These are phyloP conservation scores for Grammothele lineata DNA, from an alignment of 768 basidiomycete species.

Conservation along the genomic window DNA sequence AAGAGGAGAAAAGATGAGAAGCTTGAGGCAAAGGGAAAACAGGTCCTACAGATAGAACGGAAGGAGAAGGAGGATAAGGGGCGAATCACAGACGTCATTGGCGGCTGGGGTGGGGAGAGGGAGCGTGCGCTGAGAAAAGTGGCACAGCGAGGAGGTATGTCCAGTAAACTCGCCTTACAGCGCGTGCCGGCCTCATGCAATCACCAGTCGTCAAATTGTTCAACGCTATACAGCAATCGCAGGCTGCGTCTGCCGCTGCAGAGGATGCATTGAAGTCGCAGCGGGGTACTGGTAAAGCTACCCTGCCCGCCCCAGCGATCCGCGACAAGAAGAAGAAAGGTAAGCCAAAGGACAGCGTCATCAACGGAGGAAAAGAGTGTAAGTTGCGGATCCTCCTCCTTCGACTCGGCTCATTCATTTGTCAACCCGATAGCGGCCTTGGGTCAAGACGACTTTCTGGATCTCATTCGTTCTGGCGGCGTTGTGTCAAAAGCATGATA, in stretches of 20 bases:
- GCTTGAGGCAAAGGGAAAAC: slow-evolving; percentile 67
- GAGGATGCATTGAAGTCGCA: slow-evolving; percentile 55
- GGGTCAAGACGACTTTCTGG: slow-evolving; percentile 73
- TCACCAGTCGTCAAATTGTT: slow-evolving; percentile 86
- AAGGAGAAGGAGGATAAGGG: slow-evolving; percentile 72
- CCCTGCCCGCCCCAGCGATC: slow-evolving; percentile 60
- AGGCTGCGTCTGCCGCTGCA: slow-evolving; percentile 47
- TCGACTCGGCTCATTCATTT: slow-evolving; percentile 7
- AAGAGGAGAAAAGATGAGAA: slow-evolving; percentile 72
- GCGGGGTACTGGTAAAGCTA: slow-evolving; percentile 71
- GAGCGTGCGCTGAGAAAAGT: slow-evolving; percentile 76
- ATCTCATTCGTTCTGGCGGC: slow-evolving; percentile 79
- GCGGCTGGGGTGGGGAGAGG: slow-evolving; percentile 85
- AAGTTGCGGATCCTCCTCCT: slow-evolving; percentile 18
- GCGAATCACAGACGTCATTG: slow-evolving; percentile 66
- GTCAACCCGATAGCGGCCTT: slow-evolving; percentile 42
- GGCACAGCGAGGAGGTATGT: slow-evolving; percentile 78
- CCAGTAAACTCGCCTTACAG: too few species aligned
- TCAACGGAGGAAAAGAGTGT: slow-evolving; percentile 59
- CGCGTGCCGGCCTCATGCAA: too few species aligned
- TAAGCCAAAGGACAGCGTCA: slow-evolving; percentile 49
- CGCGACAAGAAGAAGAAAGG: slow-evolving; percentile 42
- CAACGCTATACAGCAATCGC: slow-evolving; percentile 82
- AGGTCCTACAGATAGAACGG: slow-evolving; percentile 63
- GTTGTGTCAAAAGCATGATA: slow-evolving; percentile 64